phyloP scores from a whole-genome alignment of 2,329 filamentous ascomycete genomes.

The Phyllosticta citriasiana region DNA sequence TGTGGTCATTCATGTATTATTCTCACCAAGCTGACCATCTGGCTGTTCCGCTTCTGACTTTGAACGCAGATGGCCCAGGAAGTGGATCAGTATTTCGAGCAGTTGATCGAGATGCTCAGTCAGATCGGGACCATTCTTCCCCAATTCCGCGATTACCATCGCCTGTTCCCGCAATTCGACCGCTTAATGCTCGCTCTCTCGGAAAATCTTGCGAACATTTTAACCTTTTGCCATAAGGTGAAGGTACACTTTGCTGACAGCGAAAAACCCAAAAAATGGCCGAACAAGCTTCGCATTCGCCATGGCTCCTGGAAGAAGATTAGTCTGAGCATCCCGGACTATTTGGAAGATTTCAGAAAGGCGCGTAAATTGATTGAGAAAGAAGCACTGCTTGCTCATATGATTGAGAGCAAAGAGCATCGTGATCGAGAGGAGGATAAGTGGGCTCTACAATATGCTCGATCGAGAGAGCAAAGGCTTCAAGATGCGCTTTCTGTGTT shows the following conservation, averaged over 20 bases:
- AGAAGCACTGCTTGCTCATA: constrained; percentile 14
- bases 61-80: constrained; percentile 13
- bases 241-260: constrained; percentile 14
- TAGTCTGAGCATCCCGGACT: constrained; percentile 12
- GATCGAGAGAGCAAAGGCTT: constrained; percentile 10
- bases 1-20: constrained; percentile 15
- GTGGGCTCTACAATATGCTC: constrained; percentile 11
- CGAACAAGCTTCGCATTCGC: constrained; percentile 8
- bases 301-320: constrained; percentile 16
- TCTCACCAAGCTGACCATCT: no score
- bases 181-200: constrained; percentile 14
- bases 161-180: constrained; percentile 14
- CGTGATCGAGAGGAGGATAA: constrained; percentile 14
- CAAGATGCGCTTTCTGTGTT: constrained; percentile 11
- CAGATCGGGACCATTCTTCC: constrained; percentile 16
- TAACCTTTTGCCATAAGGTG: constrained; percentile 13
- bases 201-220: constrained; percentile 14
- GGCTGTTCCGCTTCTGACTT: no score
- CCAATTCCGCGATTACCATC: constrained; percentile 16
- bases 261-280: constrained; percentile 3
- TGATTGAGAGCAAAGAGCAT: constrained; percentile 14
- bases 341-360: constrained; percentile 14
- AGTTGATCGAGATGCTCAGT: constrained; percentile 16
- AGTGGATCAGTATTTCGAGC: constrained; percentile 15
- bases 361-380: constrained; percentile 11